A percentile compares a stretch with the other conserved stretches of the same genome.
Conservation (phyloP, 1,284 basidiomycete genomes). For the Ustilago hordei region DNA sequence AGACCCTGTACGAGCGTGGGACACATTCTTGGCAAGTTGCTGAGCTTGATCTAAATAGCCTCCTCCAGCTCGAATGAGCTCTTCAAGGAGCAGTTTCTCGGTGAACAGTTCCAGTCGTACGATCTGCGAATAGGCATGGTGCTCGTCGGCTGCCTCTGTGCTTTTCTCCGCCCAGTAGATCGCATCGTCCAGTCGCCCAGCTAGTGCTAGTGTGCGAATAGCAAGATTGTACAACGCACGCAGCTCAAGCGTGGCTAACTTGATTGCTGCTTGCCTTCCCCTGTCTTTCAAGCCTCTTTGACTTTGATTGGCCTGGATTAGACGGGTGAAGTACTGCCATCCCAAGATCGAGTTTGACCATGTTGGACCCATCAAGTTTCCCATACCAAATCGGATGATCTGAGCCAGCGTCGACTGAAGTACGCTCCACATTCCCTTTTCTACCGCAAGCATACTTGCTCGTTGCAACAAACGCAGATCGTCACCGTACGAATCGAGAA, state of each 20-base stretch:
- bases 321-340: constrained; percentile 23
- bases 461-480: constrained; percentile 29
- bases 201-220: constrained; percentile 37
- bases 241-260: constrained; percentile 11
- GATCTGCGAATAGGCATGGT: constrained; percentile 4
- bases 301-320: constrained; percentile 19
- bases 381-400: constrained; percentile 30
- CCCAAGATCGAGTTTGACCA: constrained; percentile 4
- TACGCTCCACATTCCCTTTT: constrained; percentile 32
- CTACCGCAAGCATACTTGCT: constrained; percentile 34
- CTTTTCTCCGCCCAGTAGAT: constrained; percentile 24
- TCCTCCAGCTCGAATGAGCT: constrained; percentile 31
- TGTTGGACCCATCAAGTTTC: not conserved
- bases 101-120: constrained; percentile 32
- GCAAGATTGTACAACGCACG: constrained; percentile 39
- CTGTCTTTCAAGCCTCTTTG: constrained; percentile 18
- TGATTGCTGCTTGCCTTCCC: not conserved
- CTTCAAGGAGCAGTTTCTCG: constrained; percentile 35
- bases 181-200: constrained; percentile 42
- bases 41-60: constrained; percentile 12
- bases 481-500: constrained; percentile 35
- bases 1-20: not conserved
- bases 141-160: not conserved
- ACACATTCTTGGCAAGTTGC: constrained; percentile 5
- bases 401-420: constrained; percentile 35